Evolutionary conservation across 176 grass and related monocot genomes (phyloP), one percentile per base, ranked within the genome.

Genomic region (Elymus sibiricus): DNA sequence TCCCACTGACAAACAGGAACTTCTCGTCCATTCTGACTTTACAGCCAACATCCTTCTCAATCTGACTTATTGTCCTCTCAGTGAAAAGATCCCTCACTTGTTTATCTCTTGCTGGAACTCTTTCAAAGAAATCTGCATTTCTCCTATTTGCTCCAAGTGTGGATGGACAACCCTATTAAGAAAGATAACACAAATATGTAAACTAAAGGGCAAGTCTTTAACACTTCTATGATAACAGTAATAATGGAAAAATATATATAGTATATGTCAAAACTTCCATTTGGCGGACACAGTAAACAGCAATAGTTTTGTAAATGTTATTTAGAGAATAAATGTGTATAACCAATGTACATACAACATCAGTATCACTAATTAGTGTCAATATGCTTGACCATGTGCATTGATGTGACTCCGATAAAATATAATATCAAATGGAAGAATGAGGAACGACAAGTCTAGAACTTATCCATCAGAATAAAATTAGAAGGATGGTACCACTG

Each of bases 21-120:
- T n/a, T n/a, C n/a, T n/a, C n/a, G 71, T 98, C 94, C 93, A 98
- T 89, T 85, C 88, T 94, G 67, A 98, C 87, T 82, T 98, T 98
- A 89, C 96, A 98, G 6, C 93, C 96, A 21, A 91, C 87, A 62
- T 94, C 93, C 53, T 86, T 98, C 86, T 98, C 96, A 63, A 98
- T 94, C 82, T 95, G 89, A 83, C 75, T 88, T 83, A 95, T 95
- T 43, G 76, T 83, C 82, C 84, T 93, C 55, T 86, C 89, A 39
- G 79, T 91, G 84, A 98, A 98, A 85, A 98, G 88, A 66, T 85
- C 82, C 28, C 96, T 91, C 37, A 95, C 90, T 84, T 87, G 86
- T 53, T 93, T 95, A 65, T 98, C 93, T 85, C 93, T 91, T 77
- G 93, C 91, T 60, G 96, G 88, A 70, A 98, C 91, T 83, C 96